Evolutionary conservation across 495 filamentous ascomycete genomes (phyloP).

Genomic region (Penicillium chermesinum): DNA sequence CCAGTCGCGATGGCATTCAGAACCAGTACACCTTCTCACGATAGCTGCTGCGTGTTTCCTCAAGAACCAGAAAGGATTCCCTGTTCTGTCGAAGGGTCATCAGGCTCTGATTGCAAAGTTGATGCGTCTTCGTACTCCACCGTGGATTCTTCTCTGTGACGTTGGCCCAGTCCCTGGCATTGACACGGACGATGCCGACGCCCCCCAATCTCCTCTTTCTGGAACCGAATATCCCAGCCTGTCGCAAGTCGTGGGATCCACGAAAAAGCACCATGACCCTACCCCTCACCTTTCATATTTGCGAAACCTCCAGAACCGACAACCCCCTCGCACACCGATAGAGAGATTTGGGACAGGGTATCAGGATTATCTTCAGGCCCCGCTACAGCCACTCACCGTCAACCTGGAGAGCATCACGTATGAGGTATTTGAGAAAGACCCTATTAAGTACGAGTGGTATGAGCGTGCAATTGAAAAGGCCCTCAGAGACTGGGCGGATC

Average conservation of each 20-base stretch:
- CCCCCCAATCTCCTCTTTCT: slow-evolving; percentile 31
- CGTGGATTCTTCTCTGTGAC: slow-evolving; percentile 77
- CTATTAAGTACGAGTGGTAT: slow-evolving; percentile 96
- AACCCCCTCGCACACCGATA: slow-evolving; percentile 58
- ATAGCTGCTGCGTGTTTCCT: slow-evolving; percentile 65
- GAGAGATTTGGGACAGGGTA: slow-evolving; percentile 72
- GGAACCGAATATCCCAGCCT: slow-evolving; percentile 61
- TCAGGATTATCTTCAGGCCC: slow-evolving; percentile 93
- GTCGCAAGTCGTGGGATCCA: slow-evolving; percentile 51
- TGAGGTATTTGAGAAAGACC: slow-evolving; percentile 97
- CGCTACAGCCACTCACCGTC: slow-evolving; percentile 89
- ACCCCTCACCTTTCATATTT: slow-evolving; percentile 75
- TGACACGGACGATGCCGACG: slow-evolving; percentile 34
- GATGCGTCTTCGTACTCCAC: slow-evolving; percentile 73
- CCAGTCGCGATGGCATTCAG: slow-evolving; percentile 88
- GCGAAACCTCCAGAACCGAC: slow-evolving; percentile 74
- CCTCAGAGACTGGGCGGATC: slow-evolving; percentile 69
- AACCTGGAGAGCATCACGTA: slow-evolving; percentile 97
- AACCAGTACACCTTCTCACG: slow-evolving; percentile 77
- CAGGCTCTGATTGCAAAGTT: slow-evolving; percentile 74
- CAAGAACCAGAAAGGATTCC: slow-evolving; percentile 72
- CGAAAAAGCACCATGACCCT: slow-evolving; percentile 50
- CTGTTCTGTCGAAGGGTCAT: slow-evolving; percentile 74
- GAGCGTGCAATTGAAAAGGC: slow-evolving; percentile 77
- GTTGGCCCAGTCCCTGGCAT: slow-evolving; percentile 62